These are phyloP conservation scores for Anthoceros angustus DNA, from an alignment of 225 moss, liverwort and hornwort genomes.

Conservation along the genomic window DNA sequence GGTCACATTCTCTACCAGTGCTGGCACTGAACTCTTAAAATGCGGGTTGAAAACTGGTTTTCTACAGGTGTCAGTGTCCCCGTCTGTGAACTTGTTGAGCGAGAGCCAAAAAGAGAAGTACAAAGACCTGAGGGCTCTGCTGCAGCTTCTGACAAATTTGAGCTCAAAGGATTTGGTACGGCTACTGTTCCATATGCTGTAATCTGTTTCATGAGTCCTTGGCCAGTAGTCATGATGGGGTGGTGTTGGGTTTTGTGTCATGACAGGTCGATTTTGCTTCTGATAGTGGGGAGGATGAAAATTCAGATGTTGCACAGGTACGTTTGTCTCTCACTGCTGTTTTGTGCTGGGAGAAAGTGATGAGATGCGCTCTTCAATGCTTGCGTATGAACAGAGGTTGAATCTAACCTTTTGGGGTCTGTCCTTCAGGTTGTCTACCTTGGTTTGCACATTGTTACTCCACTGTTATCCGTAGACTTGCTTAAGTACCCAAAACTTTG, in stretches of 20 bases:
- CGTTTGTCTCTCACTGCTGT: constrained; percentile 15
- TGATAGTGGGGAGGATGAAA: constrained; percentile 90
- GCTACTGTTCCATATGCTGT: constrained; percentile 2
- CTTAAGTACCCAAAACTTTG: constrained; percentile 94
- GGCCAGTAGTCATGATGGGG: background rate
- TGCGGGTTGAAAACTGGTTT: background rate
- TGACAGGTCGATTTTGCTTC: constrained; percentile 90
- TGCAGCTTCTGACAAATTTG: constrained; percentile 92
- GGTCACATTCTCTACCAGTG: background rate
- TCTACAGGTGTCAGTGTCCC: constrained; percentile 58
- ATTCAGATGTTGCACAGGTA: constrained; percentile 98
- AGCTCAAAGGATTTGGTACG: constrained; percentile 97
- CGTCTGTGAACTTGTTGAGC: constrained; percentile 63
- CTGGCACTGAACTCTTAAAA: background rate
- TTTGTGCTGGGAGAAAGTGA: background rate
- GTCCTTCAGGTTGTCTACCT: constrained; percentile 82
- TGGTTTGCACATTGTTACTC: constrained; percentile 93
- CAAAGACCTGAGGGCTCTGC: constrained; percentile 85
- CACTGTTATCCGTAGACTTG: constrained; percentile 89
- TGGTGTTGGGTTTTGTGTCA: background rate
- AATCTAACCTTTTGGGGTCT: background rate
- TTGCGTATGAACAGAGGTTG: too few relatives aligned
- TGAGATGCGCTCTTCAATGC: background rate
- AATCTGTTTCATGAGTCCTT: background rate
- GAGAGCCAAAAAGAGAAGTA: constrained; percentile 97